Percentiles rank a stretch among this genome's conserved stretches.
phyloP scores from a whole-genome alignment of 805 yeast genomes.

The Phaffomyces thermotolerans region DNA sequence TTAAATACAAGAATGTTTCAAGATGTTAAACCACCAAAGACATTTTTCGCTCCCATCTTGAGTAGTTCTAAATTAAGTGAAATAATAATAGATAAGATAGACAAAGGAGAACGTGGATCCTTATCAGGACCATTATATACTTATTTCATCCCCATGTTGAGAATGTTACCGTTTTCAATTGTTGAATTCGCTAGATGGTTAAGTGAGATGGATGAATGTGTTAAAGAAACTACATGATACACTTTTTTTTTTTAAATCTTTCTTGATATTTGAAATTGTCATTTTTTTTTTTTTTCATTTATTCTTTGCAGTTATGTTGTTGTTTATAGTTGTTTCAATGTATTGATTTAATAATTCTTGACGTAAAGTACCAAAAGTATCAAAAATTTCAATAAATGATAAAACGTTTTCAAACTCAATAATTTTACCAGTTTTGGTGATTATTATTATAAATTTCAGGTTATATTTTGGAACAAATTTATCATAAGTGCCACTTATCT shows the following conservation, averaged over 20 bases:
- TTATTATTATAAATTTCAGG: constrained; percentile 29
- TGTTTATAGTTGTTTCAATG: constrained; percentile 27
- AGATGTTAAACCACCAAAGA: constrained; percentile 70
- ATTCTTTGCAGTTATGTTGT: not conserved
- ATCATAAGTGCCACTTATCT: constrained; percentile 26
- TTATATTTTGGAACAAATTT: constrained; percentile 41
- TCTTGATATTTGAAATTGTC: no score
- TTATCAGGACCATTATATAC: constrained; percentile 70
- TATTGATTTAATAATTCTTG: constrained; percentile 32
- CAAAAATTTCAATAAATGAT: constrained; percentile 29
- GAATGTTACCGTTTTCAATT: constrained; percentile 62
- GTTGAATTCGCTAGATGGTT: constrained; percentile 32
- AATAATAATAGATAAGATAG: constrained; percentile 45
- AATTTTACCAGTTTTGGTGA: constrained; percentile 11
- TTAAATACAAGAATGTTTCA: constrained; percentile 65
- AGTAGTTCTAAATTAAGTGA: constrained; percentile 52
- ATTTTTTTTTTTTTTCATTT: not conserved
- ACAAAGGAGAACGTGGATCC: constrained; percentile 61
- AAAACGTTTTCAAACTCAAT: constrained; percentile 15
- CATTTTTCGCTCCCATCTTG: constrained; percentile 71
- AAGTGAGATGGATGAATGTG: constrained; percentile 58
- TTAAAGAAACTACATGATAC: constrained; percentile 3
- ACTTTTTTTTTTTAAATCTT: not conserved
- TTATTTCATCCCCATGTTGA: constrained; percentile 55
- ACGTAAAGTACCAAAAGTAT: constrained; percentile 36